A percentile compares a stretch with the other conserved stretches of the same genome.
Conservation (phyloP, 495 filamentous ascomycete genomes). For the Penicillium tannophilum region DNA sequence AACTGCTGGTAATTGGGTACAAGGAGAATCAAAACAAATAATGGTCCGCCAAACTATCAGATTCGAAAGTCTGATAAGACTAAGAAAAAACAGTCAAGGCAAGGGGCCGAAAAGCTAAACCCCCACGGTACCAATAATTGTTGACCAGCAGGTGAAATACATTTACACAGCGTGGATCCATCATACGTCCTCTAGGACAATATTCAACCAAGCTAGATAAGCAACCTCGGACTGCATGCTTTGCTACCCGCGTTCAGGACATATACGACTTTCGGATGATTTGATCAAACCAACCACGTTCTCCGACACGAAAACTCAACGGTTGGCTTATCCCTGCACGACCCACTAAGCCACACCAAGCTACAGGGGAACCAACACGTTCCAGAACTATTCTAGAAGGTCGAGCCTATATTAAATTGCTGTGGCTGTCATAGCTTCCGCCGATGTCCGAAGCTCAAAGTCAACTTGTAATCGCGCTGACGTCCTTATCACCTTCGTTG, state of each 20-base stretch:
- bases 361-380: slow-evolving; percentile 9
- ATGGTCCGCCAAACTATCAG: slow-evolving; percentile 8
- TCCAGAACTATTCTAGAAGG: slow-evolving; percentile 28
- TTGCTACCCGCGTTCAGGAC: neutral
- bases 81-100: neutral
- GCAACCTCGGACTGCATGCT: neutral
- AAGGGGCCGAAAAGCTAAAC: neutral
- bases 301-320: neutral
- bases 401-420: slow-evolving; percentile 13
- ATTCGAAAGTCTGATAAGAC: slow-evolving; percentile 2
- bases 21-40: neutral
- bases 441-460: slow-evolving; percentile 11
- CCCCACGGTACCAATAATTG: slow-evolving; percentile 7
- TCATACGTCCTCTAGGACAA: slow-evolving; percentile 9
- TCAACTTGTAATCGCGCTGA: slow-evolving; percentile 13
- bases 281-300: neutral
- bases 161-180: slow-evolving; percentile 2
- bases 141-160: slow-evolving; percentile 2
- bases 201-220: slow-evolving; percentile 25
- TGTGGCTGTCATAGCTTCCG: slow-evolving; percentile 21
- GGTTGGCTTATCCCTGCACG: slow-evolving; percentile 1
- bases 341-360: slow-evolving; percentile 7
- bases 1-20: neutral
- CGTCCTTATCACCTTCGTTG: slow-evolving; percentile 3
- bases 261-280: neutral